Conservation (phyloP, 179 eudicot species). For the Silene noctiflora region DNA sequence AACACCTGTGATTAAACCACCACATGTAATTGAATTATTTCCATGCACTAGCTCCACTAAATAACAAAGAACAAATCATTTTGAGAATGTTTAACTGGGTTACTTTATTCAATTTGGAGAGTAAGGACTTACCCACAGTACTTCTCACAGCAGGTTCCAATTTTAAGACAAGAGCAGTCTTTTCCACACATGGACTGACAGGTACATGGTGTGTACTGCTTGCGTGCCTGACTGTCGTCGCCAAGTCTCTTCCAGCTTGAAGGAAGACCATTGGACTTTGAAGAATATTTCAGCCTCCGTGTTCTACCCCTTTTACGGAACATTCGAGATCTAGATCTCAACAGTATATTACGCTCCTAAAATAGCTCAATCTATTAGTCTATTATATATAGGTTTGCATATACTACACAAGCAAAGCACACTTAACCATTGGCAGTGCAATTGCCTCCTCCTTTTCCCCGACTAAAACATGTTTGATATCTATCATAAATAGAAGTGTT, state of each 20-base stretch:
- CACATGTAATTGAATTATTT: conserved; percentile 6
- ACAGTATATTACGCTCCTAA: conserved; percentile 53
- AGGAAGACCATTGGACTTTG: conserved; percentile 83
- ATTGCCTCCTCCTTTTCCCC: not conserved
- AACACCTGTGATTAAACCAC: conserved; percentile 53
- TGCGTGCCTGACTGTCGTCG: conserved; percentile 54
- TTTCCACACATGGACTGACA: conserved; percentile 81
- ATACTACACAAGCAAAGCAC: not conserved
- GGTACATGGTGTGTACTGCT: conserved; percentile 78
- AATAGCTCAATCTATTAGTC: not conserved
- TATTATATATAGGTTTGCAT: not conserved
- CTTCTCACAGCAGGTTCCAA: conserved; percentile 90
- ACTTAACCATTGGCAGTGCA: not conserved
- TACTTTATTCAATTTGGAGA: conserved; percentile 13
- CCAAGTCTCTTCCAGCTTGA: conserved; percentile 79
- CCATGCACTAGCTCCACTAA: not conserved
- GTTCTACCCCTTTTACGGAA: conserved; percentile 75
- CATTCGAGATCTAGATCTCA: conserved; percentile 50
- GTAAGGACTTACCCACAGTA: conserved; percentile 73
- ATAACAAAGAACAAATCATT: not conserved
- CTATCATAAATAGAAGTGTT: not conserved
- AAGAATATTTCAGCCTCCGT: conserved; percentile 73
- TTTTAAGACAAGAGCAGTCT: conserved; percentile 70
- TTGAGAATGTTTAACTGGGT: not conserved
- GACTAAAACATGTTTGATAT: not conserved